Percentiles rank a stretch among this genome's conserved stretches.
Conservation (phyloP, 2,329 filamentous ascomycete genomes). For the Alternaria alternata region DNA sequence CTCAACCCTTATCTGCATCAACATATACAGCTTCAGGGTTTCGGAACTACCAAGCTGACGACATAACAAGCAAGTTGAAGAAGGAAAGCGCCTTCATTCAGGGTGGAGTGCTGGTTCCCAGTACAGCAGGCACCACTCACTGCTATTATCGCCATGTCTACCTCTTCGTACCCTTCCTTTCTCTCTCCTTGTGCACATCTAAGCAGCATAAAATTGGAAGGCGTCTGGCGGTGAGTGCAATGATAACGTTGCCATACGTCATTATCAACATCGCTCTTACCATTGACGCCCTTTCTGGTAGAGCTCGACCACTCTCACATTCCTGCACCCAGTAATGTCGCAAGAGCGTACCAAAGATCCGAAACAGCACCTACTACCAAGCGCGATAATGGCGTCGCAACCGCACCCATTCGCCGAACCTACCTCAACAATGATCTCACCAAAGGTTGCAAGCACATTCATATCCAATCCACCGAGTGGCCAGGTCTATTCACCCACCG, state of each 20-base stretch:
- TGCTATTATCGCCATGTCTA: neutral
- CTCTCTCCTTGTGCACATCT: neutral
- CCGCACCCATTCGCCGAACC: neutral
- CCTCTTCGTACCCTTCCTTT: too few species aligned
- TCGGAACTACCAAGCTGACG: neutral
- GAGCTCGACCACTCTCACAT: neutral
- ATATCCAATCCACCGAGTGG: neutral
- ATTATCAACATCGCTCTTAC: neutral
- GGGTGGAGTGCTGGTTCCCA: neutral
- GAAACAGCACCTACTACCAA: neutral
- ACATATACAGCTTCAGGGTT: too few species aligned
- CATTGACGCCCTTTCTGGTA: neutral
- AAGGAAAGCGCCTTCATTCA: conserved; percentile 1
- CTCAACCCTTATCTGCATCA: too few species aligned
- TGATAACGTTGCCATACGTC: neutral
- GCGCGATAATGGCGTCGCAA: neutral
- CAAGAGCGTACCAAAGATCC: neutral
- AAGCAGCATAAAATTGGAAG: too few species aligned
- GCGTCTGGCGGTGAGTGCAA: neutral
- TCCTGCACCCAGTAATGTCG: neutral
- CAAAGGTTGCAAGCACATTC: neutral
- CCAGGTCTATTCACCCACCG: neutral
- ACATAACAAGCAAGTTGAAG: neutral
- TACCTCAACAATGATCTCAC: conserved; percentile 14
- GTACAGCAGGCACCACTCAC: conserved; percentile 2